Evolutionary conservation across 1,284 basidiomycete species (phyloP).

Genomic region (Cutaneotrichosporon sp.): DNA sequence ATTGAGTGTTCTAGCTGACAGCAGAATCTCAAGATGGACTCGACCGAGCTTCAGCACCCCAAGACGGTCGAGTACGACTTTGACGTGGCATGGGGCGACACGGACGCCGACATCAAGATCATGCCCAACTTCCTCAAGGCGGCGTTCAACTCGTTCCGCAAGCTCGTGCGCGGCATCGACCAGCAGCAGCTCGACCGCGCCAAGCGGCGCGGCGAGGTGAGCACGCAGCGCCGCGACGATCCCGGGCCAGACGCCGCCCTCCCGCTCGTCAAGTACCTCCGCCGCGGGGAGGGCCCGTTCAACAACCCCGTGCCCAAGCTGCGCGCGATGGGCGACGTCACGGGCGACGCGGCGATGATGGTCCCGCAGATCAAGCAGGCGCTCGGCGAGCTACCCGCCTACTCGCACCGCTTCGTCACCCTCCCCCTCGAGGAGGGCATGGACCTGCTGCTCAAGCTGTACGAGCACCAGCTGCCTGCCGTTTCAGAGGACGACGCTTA

Average conservation of each 20-base stretch:
- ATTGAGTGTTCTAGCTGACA: conserved; percentile 14
- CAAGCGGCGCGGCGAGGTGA: conserved; percentile 32
- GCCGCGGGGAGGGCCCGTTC: conserved; percentile 24
- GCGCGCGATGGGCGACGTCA: conserved; percentile 80
- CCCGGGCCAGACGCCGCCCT: background rate
- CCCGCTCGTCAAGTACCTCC: conserved; percentile 21
- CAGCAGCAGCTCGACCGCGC: conserved; percentile 38
- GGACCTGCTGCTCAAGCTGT: conserved; percentile 74
- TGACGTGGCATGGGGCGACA: conserved; percentile 43
- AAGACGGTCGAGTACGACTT: conserved; percentile 44
- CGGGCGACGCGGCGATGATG: conserved; percentile 74
- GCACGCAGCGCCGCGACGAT: conserved; percentile 9
- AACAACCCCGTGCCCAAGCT: conserved; percentile 60
- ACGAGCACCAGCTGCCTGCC: conserved; percentile 68
- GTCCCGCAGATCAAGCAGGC: conserved; percentile 76
- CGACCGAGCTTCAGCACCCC: conserved; percentile 34
- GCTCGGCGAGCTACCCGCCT: conserved; percentile 76
- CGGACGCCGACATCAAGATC: conserved; percentile 46
- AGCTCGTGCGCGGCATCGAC: conserved; percentile 41
- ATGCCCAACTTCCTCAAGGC: conserved; percentile 46
- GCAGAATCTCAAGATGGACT: conserved; percentile 45
- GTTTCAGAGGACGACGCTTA: background rate
- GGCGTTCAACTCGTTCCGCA: conserved; percentile 37
- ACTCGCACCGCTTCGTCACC: conserved; percentile 83
- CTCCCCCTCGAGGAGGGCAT: conserved; percentile 79